Evolutionary conservation across 1,139 yeast genomes (phyloP).

Genomic region (Sugiyamaella neomexicana): DNA sequence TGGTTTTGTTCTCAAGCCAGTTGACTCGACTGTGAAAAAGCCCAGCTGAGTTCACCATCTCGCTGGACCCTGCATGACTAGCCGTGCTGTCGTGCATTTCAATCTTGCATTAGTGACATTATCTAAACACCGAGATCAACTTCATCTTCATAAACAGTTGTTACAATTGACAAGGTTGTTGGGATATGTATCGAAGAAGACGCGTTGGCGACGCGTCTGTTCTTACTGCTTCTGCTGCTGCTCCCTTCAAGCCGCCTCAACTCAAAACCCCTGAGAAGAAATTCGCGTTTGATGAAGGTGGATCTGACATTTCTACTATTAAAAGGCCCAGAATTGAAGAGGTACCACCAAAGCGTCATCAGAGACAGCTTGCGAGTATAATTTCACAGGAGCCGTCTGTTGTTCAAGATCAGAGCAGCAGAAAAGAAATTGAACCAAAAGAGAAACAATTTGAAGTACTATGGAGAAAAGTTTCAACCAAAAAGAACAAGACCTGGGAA

Average conservation of each 20-base stretch:
- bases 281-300: neutral
- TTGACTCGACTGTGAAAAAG: too few relatives aligned
- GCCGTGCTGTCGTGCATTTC: too few relatives aligned
- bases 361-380: constrained; percentile 2
- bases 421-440: neutral
- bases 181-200: constrained; percentile 12
- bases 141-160: neutral
- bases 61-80: neutral
- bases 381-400: too few relatives aligned
- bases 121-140: neutral
- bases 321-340: constrained; percentile 5
- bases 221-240: constrained; percentile 7
- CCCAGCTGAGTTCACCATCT: too few relatives aligned
- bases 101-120: too few relatives aligned
- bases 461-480: constrained; percentile 69
- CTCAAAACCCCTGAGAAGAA: neutral
- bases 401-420: too few relatives aligned
- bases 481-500: constrained; percentile 92
- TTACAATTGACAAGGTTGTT: too few relatives aligned
- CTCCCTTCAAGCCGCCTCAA: constrained; percentile 14
- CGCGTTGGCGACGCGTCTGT: constrained; percentile 6
- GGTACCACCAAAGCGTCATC: constrained; percentile 5
- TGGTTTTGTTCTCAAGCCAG: too few relatives aligned
- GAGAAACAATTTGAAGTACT: constrained; percentile 42
- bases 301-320: neutral